Conservation (phyloP, 2,329 filamentous ascomycete species). For the Beauveria asiatica region DNA sequence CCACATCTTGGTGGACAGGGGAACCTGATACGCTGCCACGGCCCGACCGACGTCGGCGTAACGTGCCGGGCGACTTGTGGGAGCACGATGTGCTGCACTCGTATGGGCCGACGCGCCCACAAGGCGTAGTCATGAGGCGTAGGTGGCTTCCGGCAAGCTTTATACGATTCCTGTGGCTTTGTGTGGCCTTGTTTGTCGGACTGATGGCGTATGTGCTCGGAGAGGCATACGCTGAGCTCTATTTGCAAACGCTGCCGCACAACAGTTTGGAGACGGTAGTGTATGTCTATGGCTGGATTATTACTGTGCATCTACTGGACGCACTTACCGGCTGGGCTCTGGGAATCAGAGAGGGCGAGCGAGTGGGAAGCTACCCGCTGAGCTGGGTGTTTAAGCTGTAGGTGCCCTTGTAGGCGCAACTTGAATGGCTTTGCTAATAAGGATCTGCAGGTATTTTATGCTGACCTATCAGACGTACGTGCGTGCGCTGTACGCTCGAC, state of each 20-base stretch:
- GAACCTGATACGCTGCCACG: constrained; percentile 40
- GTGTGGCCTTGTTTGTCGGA: constrained; percentile 52
- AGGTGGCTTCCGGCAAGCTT: constrained; percentile 58
- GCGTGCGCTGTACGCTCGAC: constrained; percentile 57
- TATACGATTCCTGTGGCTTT: constrained; percentile 62
- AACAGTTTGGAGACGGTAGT: constrained; percentile 58
- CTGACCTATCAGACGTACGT: constrained; percentile 66
- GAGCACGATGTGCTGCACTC: constrained; percentile 27
- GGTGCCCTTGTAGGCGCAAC: constrained; percentile 19
- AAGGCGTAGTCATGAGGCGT: constrained; percentile 35
- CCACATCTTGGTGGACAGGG: constrained; percentile 56
- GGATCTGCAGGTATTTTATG: constrained; percentile 47
- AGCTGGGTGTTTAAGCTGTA: constrained; percentile 64
- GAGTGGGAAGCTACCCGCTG: constrained; percentile 61
- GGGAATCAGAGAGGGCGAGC: constrained; percentile 55
- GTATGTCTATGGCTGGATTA: constrained; percentile 63
- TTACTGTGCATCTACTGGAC: constrained; percentile 57
- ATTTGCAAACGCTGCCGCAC: constrained; percentile 57
- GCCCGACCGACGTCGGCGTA: constrained; percentile 34
- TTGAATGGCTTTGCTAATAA: background rate
- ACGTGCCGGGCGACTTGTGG: constrained; percentile 28
- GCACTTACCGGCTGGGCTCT: constrained; percentile 58
- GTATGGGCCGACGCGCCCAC: constrained; percentile 18
- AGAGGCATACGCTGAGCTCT: constrained; percentile 62
- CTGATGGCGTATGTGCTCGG: constrained; percentile 59